Evolutionary conservation across 176 grass and related monocot species (phyloP).

Genomic region (Aegilops bicornis): DNA sequence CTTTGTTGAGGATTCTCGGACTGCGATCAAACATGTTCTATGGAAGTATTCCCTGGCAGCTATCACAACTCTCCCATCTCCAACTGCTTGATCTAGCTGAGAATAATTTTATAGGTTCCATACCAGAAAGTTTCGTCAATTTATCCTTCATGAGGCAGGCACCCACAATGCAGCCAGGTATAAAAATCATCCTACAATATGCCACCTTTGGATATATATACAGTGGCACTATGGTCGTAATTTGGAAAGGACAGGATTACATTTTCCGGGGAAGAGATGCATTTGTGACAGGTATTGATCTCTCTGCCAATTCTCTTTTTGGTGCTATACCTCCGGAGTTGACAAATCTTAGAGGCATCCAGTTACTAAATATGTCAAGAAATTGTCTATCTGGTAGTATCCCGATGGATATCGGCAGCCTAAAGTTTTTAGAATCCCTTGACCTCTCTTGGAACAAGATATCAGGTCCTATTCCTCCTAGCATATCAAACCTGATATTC

Average conservation of each 20-base stretch:
- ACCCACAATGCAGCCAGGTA: neutral
- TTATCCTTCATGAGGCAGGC: neutral
- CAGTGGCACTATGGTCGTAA: neutral
- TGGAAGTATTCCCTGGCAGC: neutral
- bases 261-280: neutral
- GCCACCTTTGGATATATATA: too few species aligned
- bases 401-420: too few species aligned
- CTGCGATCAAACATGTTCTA: constrained; percentile 25
- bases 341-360: too few species aligned
- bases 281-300: too few species aligned
- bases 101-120: constrained; percentile 20
- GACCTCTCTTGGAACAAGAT: neutral
- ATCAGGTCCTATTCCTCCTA: constrained; percentile 11
- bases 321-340: too few species aligned
- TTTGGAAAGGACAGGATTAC: neutral
- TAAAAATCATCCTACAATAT: neutral
- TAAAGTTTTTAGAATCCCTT: too few species aligned
- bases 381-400: too few species aligned
- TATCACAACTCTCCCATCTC: neutral
- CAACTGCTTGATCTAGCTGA: constrained; percentile 20
- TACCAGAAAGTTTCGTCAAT: neutral
- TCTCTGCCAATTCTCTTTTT: too few species aligned
- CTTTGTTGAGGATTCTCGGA: neutral
- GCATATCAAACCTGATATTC: neutral
- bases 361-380: too few species aligned